phyloP scores from a whole-genome alignment of 2,329 filamentous ascomycete species.

The Hirsutella minnesotensis region DNA sequence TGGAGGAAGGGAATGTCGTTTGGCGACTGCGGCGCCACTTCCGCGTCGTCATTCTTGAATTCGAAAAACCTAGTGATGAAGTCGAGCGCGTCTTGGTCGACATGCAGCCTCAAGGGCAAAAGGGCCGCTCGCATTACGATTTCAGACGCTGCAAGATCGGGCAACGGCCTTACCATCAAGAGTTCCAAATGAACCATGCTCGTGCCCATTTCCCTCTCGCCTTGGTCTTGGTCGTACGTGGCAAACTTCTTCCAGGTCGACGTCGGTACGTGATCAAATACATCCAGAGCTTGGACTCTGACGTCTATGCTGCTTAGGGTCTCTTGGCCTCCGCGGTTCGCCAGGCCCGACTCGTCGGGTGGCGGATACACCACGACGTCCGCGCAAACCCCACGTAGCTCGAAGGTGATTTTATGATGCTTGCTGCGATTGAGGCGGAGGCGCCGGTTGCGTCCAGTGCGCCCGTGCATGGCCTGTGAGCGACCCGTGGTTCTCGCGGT shows the following conservation, averaged over 20 bases:
- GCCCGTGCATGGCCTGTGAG: constrained; percentile 37
- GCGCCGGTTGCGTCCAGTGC: constrained; percentile 46
- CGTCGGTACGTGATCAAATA: constrained; percentile 87
- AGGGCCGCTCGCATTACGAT: constrained; percentile 71
- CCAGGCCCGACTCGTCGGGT: background rate
- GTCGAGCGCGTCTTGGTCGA: constrained; percentile 94
- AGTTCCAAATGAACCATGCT: constrained; percentile 88
- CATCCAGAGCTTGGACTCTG: constrained; percentile 69
- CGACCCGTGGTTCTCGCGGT: constrained; percentile 36
- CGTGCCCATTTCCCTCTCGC: constrained; percentile 73
- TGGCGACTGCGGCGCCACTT: constrained; percentile 18
- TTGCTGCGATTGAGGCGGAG: constrained; percentile 75
- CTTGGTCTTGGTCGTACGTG: constrained; percentile 80
- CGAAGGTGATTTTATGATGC: constrained; percentile 90
- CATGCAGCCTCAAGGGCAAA: constrained; percentile 78
- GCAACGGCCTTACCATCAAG: constrained; percentile 75
- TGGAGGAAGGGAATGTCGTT: constrained; percentile 80
- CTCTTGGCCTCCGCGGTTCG: constrained; percentile 40
- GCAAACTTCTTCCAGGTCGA: constrained; percentile 98
- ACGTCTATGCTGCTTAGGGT: constrained; percentile 82
- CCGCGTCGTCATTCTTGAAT: constrained; percentile 67
- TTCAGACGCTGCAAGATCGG: constrained; percentile 76
- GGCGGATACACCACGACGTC: constrained; percentile 75
- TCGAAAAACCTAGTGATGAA: constrained; percentile 97
- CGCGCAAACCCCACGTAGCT: constrained; percentile 71